These are phyloP conservation scores for Spinacia oleracea DNA, from an alignment of 179 eudicot genomes.

Conservation along the genomic window DNA sequence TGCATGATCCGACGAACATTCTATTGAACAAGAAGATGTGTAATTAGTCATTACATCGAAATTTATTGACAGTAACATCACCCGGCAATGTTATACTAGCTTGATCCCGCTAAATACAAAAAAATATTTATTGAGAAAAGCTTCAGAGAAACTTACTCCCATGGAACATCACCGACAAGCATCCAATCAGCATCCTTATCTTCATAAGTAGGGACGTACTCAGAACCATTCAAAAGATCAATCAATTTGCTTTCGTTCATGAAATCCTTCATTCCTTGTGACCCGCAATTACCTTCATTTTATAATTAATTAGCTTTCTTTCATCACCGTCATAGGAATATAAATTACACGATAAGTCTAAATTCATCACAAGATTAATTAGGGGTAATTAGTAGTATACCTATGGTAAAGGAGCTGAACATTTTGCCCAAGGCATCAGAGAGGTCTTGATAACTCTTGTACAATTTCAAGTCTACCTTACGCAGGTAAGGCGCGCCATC, in stretches of 20 bases:
- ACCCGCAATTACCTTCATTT: conserved; percentile 54
- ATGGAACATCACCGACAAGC: conserved; percentile 85
- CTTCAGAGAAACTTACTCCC: conserved; percentile 52
- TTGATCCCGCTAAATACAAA: not conserved
- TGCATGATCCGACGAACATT: conserved; percentile 54
- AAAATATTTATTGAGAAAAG: too few species aligned
- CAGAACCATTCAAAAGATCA: conserved; percentile 67
- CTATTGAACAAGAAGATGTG: conserved; percentile 18
- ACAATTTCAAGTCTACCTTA: conserved; percentile 72
- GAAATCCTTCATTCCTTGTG: conserved; percentile 71
- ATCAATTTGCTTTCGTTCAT: conserved; percentile 73
- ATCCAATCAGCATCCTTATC: conserved; percentile 90
- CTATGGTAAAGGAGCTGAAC: conserved; percentile 81
- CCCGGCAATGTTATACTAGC: not conserved
- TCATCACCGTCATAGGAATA: not conserved
- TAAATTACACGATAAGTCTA: not conserved
- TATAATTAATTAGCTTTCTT: not conserved
- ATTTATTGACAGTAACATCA: not conserved
- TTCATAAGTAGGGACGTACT: conserved; percentile 75
- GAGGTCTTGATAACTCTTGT: conserved; percentile 61
- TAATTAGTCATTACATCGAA: not conserved
- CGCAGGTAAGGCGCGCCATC: conserved; percentile 86
- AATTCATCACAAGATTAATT: not conserved
- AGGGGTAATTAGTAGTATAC: conserved; percentile 24
- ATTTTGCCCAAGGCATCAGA: conserved; percentile 67